Conservation (phyloP, 2,329 filamentous ascomycete species). For the Torrubiellomyces zombiae region DNA sequence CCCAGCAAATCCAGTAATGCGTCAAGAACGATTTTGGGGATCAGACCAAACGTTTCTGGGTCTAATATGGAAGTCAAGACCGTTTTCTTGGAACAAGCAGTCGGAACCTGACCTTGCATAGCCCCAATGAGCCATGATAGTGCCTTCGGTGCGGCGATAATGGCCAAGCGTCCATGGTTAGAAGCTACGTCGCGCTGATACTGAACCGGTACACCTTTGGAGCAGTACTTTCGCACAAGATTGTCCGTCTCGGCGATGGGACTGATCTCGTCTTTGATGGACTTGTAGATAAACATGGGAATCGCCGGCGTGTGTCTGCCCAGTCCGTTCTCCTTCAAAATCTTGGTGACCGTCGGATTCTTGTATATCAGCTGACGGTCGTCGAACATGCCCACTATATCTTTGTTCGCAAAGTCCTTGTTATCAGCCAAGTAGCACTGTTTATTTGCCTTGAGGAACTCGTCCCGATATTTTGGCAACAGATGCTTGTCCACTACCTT, state of each 20-base stretch:
- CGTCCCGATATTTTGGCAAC: constrained; percentile 8
- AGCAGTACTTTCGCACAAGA: constrained; percentile 1
- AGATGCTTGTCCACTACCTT: constrained; percentile 6
- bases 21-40: not conserved
- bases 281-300: constrained; percentile 2
- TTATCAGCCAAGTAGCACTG: constrained; percentile 12
- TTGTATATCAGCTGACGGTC: constrained; percentile 3
- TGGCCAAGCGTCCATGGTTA: not conserved
- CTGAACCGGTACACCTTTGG: not conserved
- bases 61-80: not conserved
- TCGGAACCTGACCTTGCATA: constrained; percentile 1
- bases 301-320: constrained; percentile 1
- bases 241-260: constrained; percentile 1
- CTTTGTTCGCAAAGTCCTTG: constrained; percentile 13
- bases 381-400: constrained; percentile 24
- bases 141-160: constrained; percentile 1
- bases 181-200: not conserved
- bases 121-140: not conserved
- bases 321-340: constrained; percentile 1
- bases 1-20: constrained; percentile 1
- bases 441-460: constrained; percentile 11
- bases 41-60: not conserved
- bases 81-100: constrained; percentile 2
- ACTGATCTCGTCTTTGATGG: constrained; percentile 1
- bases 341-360: not conserved